Base-by-base conservation (phyloP, 176 grass and related monocot species). In the Oryza brachyantha region DNA sequence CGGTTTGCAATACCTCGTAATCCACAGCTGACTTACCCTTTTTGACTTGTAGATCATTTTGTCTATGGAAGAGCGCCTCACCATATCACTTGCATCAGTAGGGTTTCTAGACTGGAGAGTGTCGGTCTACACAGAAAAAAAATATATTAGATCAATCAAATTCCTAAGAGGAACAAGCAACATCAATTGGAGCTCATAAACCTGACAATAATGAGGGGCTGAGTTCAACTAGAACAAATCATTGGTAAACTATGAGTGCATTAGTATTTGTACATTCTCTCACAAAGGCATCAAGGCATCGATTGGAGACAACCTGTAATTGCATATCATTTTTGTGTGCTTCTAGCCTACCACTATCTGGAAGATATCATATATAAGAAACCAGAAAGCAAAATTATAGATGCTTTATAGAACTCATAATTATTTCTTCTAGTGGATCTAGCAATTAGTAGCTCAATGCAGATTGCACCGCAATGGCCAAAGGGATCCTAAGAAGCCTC, bases 1-100 rank as follows among this genome's bases (percentile, higher is more conserved):
- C 31, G 10, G 4, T n/a, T 37, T 26, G 70, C 2, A 48, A 14
- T 2, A 66, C 43, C 58, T 65, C 35, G 14, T 37, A 29, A 72
- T 77, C 7, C 55, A 14, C 58, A 72, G 2, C 14, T 52, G 61
- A 64, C 57, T 77, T 55, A 16, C 58, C 62, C 66, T 41, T 57
- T 74, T 24, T 70, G 45, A 84, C 63, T 64, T 80, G 60, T 25
- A 26, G 19, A 62, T 79, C 5, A 34, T 46, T 60, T 50, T 70
- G 24, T 21, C 3, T 14, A 68, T 24, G 38, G 68, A 78, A 71
- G 64, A 54, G 31, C 24, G 59, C 21, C 10, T 22, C 41, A 58
- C 10, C 24, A 24, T 36, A 8, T 16, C 68, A 59, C 39, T 75
- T 43, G 66, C 54, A 52, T 52, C 48, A 69, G 45, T 74, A 54